Conservation (phyloP, 169 alveolate genomes). For the Plasmodium vinckei region DNA sequence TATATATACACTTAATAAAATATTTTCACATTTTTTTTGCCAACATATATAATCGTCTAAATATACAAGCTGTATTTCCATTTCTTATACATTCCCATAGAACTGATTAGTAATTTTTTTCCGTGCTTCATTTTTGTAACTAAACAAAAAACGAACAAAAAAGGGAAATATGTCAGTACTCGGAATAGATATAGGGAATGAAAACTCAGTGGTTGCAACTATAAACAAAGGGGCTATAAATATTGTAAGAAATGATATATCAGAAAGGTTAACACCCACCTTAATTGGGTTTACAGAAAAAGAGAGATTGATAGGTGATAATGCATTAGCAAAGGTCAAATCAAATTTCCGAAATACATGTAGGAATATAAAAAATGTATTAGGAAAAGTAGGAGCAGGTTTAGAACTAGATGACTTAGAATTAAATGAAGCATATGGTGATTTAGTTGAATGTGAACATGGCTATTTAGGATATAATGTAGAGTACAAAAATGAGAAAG, state of each 20-base stretch:
- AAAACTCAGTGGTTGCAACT: conserved; percentile 96
- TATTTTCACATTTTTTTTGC: too few relatives aligned
- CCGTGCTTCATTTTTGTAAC: too few relatives aligned
- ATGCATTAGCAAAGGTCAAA: conserved; percentile 88
- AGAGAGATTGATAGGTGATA: conserved; percentile 95
- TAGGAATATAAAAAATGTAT: conserved; percentile 89
- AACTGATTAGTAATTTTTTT: too few relatives aligned
- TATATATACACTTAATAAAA: too few relatives aligned
- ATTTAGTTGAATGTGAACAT: conserved; percentile 84
- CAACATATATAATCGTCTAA: too few relatives aligned
- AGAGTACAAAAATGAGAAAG: conserved; percentile 85
- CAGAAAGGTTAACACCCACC: conserved; percentile 95
- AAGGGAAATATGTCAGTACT: conserved; percentile 88
- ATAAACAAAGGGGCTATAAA: conserved; percentile 96
- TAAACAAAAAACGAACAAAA: not conserved
- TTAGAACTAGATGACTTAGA: conserved; percentile 71
- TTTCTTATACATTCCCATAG: too few relatives aligned
- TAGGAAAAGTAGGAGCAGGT: conserved; percentile 87
- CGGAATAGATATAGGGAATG: conserved; percentile 98
- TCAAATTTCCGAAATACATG: conserved; percentile 92
- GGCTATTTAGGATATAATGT: conserved; percentile 86
- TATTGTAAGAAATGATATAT: conserved; percentile 94
- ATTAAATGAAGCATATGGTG: conserved; percentile 76
- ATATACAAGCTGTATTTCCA: too few relatives aligned
- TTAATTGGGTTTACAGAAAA: conserved; percentile 92